Base-by-base conservation (phyloP, 108 stramenopile genomes). In the Cylindrotheca fusiformis region DNA sequence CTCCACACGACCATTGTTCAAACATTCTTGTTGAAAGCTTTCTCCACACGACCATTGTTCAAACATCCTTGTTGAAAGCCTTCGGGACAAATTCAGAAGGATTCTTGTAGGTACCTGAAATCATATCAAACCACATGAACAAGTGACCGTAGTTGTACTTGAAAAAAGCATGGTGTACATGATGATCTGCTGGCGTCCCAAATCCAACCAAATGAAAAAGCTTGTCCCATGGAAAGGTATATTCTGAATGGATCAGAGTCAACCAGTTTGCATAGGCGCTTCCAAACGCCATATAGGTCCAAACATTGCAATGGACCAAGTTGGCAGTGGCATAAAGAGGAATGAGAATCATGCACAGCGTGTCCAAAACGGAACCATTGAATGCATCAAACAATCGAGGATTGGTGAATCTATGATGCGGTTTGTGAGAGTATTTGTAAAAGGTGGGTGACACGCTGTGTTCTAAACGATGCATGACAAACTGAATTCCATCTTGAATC, bases 251-350 rank as follows among this genome's bases (percentile, higher is more conserved):
- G 68, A 96, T 93, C 67, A 96, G 57, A 0, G 85, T 85, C 50
- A 96, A 59, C 91, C 91, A 95, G 62, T 91, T 93, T 50, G 93
- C 88, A 68, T 95, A 96, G 21, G 69, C 52, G 19, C 78, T 79
- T 53, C 95, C 95, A 83, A 96, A 96, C 45, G 91, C 83, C 95
- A 96, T 96, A 78, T 96, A 96, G 33, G 90, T 90, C 96, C 96
- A 97, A 22, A 95, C 95, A 69, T 94, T 97, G 67, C 78, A 82
- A 27, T 83, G 76, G 2, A 93, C 78, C 26, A 94, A 28, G 48
- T 84, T 80, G 21, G 95, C 90, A 0, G 94, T 95, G 18, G 76
- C 20, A 62, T 82, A 95, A 0, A 97, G 80, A 0, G 96, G 96
- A 25, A 93, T 51, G 5, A 97, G 55, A 53, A 97, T 95, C 90